Evolutionary conservation across 1,284 basidiomycete species (phyloP).

Genomic region (Heterobasidion irregulare): DNA sequence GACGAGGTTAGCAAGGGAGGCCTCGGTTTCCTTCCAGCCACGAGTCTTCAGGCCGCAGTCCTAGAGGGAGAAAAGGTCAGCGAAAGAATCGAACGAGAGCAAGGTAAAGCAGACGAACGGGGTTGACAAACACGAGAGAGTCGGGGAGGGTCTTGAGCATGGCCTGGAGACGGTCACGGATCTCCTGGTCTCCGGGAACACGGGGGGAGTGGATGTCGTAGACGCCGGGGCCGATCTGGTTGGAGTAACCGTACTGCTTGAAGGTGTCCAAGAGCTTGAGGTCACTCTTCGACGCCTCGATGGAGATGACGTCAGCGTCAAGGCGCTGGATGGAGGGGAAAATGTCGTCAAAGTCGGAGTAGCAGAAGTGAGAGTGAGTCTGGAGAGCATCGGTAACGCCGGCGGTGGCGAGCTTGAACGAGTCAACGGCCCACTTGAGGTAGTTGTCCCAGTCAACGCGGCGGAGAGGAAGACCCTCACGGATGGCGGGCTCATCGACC

Average conservation of each 20-base stretch:
- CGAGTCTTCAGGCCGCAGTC: conserved; percentile 91
- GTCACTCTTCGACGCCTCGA: conserved; percentile 97
- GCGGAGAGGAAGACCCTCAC: conserved; percentile 96
- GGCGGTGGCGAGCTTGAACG: conserved; percentile 93
- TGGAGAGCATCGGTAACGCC: conserved; percentile 90
- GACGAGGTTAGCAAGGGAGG: conserved; percentile 85
- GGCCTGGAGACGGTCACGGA: conserved; percentile 85
- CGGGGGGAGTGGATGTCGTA: conserved; percentile 99
- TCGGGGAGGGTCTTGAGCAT: conserved; percentile 79
- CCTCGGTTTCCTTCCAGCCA: conserved; percentile 94
- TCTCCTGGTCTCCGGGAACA: conserved; percentile 91
- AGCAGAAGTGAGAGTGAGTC: conserved; percentile 98
- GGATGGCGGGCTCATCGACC: conserved; percentile 99
- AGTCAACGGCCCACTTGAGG: conserved; percentile 95
- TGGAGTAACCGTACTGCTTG: conserved; percentile 93
- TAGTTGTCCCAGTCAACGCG: conserved; percentile 92
- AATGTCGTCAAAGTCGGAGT: conserved; percentile 96
- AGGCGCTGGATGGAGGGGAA: conserved; percentile 97
- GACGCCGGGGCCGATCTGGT: conserved; percentile 97
- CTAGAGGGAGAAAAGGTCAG: conserved; percentile 19
- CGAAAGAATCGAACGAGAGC: neutral
- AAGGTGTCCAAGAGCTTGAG: conserved; percentile 97
- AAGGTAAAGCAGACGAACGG: conserved; percentile 49
- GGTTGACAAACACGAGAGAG: conserved; percentile 88
- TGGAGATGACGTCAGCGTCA: conserved; percentile 99